Base-by-base conservation (phyloP, 2,329 filamentous ascomycete species). In the Didymella glomerata region DNA sequence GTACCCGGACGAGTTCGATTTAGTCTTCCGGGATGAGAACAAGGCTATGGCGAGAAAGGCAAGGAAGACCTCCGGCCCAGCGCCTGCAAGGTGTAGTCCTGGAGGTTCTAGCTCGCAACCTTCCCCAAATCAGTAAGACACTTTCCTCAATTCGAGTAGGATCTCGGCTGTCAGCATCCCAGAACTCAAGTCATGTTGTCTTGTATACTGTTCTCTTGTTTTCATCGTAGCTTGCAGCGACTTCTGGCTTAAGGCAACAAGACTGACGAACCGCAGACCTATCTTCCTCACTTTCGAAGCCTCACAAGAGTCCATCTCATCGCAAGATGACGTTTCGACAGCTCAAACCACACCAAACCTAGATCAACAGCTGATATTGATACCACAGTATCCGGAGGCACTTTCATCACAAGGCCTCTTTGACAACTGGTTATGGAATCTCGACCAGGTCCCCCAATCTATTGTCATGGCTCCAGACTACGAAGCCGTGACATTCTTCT, bases 11-110 rank as follows among this genome's bases (percentile, higher is more conserved):
- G 88, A 90, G 64, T 90, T 91, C 66, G 89, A 91, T 67, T 78
- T 91, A 24, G 85, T 91, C 54, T 90, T 91, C 67, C 86, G 89
- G 55, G 89, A 91, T 72, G 88, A 91, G 77, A 91, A 88, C 27
- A 85, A 86, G 65, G 87, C 88, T 1, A 89, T 88, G 32, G 87
- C 88, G 68, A 82, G 84, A 61, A 83, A 87, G 68, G 87, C 85
- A 16, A 82, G 83, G 55, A 86, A 84, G 53, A 60, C 65, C 1
- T 71, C 69, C 14, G 66, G 64, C 2, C 65, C 67, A 20, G 66
- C 52, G 25, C 59, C 61, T 36, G 49, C 60, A 28, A 63, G 57
- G 47, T 63, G 61, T 48, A 70, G 59, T 47, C 60, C 60, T 27
- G 49, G 47, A 32, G 56, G 54, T 34, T 67, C 62, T 47, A 66